phyloP scores from a whole-genome alignment of 768 basidiomycete species.

The Collybiopsis confluens region DNA sequence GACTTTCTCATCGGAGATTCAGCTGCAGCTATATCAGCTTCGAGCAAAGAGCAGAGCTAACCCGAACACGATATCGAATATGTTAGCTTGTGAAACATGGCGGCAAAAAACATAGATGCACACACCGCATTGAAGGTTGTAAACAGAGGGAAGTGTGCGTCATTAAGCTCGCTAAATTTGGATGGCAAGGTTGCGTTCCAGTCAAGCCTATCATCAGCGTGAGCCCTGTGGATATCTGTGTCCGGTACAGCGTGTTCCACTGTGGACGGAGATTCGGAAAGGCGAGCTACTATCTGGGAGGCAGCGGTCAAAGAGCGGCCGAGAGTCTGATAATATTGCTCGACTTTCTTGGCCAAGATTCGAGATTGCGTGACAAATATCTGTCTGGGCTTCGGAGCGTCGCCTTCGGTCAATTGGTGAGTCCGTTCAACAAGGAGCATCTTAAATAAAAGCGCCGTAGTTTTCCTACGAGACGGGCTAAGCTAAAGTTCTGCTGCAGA shows the following conservation, averaged over 20 bases:
- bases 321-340: conserved; percentile 57
- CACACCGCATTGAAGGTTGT: conserved; percentile 60
- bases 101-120: no score
- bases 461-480: conserved; percentile 64
- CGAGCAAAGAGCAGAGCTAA: conserved; percentile 46
- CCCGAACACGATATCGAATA: not conserved
- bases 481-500: no score
- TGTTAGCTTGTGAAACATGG: not conserved
- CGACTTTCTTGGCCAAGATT: conserved; percentile 64
- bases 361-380: conserved; percentile 71
- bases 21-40: conserved; percentile 33
- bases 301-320: conserved; percentile 37
- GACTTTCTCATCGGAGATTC: not conserved
- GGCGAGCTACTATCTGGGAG: conserved; percentile 31
- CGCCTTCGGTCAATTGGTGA: conserved; percentile 33
- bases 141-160: conserved; percentile 67
- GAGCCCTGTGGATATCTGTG: conserved; percentile 26
- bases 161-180: conserved; percentile 50
- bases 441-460: conserved; percentile 73
- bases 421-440: conserved; percentile 66
- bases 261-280: conserved; percentile 24
- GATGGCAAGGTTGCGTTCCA: conserved; percentile 43
- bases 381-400: conserved; percentile 51
- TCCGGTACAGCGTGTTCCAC: conserved; percentile 9
- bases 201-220: conserved; percentile 38